Evolutionary conservation across 768 basidiomycete genomes (phyloP).

Genomic region (Russula virescens): DNA sequence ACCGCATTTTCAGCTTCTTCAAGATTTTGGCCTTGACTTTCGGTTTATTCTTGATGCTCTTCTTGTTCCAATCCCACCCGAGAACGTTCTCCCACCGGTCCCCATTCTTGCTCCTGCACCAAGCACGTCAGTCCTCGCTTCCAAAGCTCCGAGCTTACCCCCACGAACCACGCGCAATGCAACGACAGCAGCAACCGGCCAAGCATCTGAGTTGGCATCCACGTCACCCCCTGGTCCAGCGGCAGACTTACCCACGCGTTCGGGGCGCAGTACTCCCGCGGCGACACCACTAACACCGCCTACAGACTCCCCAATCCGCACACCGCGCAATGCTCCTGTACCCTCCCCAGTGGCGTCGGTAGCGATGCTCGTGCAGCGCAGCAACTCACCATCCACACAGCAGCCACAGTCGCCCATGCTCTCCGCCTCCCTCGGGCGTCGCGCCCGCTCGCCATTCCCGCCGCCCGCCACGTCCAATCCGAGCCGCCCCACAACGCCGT

Average conservation of each 20-base stretch:
- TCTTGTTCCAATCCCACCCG: conserved; percentile 42
- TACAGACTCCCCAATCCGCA: background rate
- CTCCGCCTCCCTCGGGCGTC: conserved; percentile 7
- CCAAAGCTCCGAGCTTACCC: conserved; percentile 21
- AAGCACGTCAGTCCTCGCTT: conserved; percentile 31
- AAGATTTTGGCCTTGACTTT: conserved; percentile 94
- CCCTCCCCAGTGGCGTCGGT: background rate
- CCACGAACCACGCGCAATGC: conserved; percentile 27
- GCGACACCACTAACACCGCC: background rate
- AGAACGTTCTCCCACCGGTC: conserved; percentile 29
- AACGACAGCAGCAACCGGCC: conserved; percentile 5
- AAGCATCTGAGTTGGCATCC: background rate
- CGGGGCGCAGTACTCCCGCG: background rate
- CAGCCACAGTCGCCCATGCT: background rate
- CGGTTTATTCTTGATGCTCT: conserved; percentile 83
- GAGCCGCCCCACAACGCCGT: conserved; percentile 6
- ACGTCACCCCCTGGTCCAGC: conserved; percentile 12
- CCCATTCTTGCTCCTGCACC: conserved; percentile 20
- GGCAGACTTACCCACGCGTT: background rate
- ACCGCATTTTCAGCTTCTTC: conserved; percentile 52
- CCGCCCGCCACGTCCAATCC: conserved; percentile 12
- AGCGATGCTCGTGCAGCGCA: background rate
- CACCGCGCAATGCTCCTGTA: background rate
- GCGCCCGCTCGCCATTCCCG: conserved; percentile 10
- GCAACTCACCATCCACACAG: background rate